Base-by-base conservation (phyloP, 1,139 yeast species). In the Suhomyces yuchorum region DNA sequence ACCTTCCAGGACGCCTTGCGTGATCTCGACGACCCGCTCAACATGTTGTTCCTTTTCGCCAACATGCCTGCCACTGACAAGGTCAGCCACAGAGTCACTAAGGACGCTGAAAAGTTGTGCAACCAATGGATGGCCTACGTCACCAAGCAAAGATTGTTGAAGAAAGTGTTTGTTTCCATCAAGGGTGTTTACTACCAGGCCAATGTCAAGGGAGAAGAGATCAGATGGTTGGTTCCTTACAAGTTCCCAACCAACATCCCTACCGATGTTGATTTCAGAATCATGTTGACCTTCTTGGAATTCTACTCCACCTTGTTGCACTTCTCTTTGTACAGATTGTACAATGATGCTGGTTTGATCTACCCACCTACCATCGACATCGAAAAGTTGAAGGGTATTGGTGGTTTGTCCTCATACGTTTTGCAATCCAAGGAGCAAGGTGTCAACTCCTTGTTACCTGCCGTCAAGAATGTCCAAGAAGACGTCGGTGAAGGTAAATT, bases 101-200 rank as follows among this genome's bases (percentile, higher is more conserved):
- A 82, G 53, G 96, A 91, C 59, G 97, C 98, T 22, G 92, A 85
- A 60, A 80, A 79, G 52, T 78, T 93, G 59, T 85, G 96, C 60
- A 88, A 89, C 67, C 97, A 93, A 68, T 93, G 99, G 98, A 79
- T 88, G 68, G 98, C 98, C 1, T 93, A 78, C 65, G 87, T 93
- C 54, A 92, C 98, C 19, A 84, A 85, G 60, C 96, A 92, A 65
- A 80, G 90, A 61, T 73, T 85, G 24, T 73, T 93, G 56, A 84
- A 85, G 59, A 93, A 93, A 67, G 97, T 92, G 8, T 93, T 93
- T 71, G 97, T 93, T 33, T 88, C 97, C 46, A 93, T 93, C 65
- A 93, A 95, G 70, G 99, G 99, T 71, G 96, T 92, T 20, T 93
- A 93, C 70, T 95, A 93, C 66, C 92, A 92, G 67, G 98, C 97